Evolutionary conservation across 2,329 filamentous ascomycete genomes (phyloP), one percentile per base, ranked within the genome.

Genomic region (Exophiala dermatitidis): DNA sequence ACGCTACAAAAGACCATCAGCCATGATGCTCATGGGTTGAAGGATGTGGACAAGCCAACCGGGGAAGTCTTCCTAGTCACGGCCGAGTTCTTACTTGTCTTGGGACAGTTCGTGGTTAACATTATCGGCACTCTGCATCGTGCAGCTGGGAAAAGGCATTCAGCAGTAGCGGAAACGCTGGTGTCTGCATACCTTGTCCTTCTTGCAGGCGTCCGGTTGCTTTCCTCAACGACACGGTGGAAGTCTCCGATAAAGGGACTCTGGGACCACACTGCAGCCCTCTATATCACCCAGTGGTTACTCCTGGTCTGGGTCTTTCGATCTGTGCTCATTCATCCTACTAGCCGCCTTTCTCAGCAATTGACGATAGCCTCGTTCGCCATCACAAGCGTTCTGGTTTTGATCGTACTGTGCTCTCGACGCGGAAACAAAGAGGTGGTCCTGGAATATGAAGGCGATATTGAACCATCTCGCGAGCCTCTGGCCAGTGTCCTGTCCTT

Each of bases 381-480:
- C 1, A 73, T 97, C 55, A 82, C 80, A 4, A 84, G 85, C 0
- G 67, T 95, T 8, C 78, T 98, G 8, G 83, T 90, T 49, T 68
- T 80, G 43, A 84, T 96, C 66, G 82, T 88, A 41, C 70, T 94
- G 52, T 86, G 84, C 48, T 94, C 89, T 57, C 83, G 93, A 60
- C 93, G 90, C 72, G 93, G 93, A 42, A 97, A 97, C 70, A 93
- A 89, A 70, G 83, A 86, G 2, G 87, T 98, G 8, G 71, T 90
- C 43, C 69, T 97, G 64, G 89, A 95, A 69, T 90, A 90, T 75
- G 90, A 96, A 69, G 88, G 87, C 56, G 86, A 85, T 32, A 81
- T 98, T 48, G 82, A 91, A 65, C 93, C 93, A 19, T 91, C 90
- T 2, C 83, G 80, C 58, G 90, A 98, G 68, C 88, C 90, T 4